Conservation (phyloP, 2,329 filamentous ascomycete species). For the Diaporthe citriasiana region DNA sequence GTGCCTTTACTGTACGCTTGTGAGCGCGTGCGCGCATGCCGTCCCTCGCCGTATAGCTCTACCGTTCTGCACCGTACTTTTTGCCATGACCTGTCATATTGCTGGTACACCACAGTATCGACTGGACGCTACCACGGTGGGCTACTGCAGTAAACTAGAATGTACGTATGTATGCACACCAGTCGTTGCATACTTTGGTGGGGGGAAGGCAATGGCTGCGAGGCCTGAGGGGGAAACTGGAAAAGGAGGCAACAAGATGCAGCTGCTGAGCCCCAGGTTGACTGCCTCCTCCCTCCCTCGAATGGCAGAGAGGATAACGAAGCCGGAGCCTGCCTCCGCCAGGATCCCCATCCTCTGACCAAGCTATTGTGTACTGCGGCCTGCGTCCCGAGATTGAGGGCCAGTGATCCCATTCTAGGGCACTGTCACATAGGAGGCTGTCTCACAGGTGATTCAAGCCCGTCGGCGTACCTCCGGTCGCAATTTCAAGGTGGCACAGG, state of each 20-base stretch:
- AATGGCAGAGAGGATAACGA: background rate
- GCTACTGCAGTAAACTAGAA: background rate
- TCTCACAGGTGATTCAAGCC: background rate
- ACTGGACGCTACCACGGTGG: background rate
- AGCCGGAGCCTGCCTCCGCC: conserved; percentile 3
- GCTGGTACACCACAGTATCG: background rate
- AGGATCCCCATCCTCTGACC: background rate
- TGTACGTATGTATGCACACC: too few relatives aligned
- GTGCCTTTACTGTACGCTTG: background rate
- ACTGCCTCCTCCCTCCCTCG: background rate
- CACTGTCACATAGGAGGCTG: background rate
- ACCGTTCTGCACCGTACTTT: conserved; percentile 10
- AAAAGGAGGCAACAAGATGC: conserved; percentile 26
- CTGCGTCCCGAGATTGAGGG: background rate
- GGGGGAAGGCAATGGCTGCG: too few relatives aligned
- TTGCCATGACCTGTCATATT: conserved; percentile 24
- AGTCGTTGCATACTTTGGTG: too few relatives aligned
- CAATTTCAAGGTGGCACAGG: conserved; percentile 7
- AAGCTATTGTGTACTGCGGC: background rate
- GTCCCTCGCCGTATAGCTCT: background rate
- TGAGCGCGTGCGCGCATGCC: background rate
- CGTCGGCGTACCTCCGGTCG: conserved; percentile 14
- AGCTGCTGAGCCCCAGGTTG: background rate
- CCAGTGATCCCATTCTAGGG: background rate
- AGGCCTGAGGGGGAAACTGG: background rate